phyloP scores from a whole-genome alignment of 1,284 basidiomycete genomes.

The Rhodotorula glutinis region DNA sequence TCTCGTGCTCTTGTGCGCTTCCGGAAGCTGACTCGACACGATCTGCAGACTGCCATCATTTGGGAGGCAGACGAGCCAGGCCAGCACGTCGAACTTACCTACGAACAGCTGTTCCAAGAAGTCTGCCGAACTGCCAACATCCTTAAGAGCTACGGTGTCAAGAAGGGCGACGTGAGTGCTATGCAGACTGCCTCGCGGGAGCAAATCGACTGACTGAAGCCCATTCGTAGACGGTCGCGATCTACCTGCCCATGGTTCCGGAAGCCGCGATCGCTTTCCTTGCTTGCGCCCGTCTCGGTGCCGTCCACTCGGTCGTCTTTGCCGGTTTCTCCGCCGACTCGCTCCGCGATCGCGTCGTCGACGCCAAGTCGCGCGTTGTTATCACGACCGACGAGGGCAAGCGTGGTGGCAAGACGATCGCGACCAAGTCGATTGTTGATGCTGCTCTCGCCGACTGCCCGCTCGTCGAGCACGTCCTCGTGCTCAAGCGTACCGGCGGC shows the following conservation, averaged over 20 bases:
- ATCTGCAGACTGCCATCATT: conserved; percentile 76
- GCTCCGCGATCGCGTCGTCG: conserved; percentile 85
- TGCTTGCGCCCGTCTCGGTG: conserved; percentile 94
- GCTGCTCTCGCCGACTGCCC: conserved; percentile 83
- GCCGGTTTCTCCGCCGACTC: conserved; percentile 98
- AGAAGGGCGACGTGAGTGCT: conserved; percentile 75
- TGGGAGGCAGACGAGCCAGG: conserved; percentile 96
- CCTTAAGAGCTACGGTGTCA: conserved; percentile 82
- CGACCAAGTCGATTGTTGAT: conserved; percentile 94
- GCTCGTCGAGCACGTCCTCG: conserved; percentile 83
- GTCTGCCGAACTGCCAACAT: conserved; percentile 89
- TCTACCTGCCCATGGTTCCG: conserved; percentile 61
- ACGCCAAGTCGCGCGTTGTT: conserved; percentile 84
- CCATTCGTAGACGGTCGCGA: conserved; percentile 60
- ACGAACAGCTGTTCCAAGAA: conserved; percentile 81
- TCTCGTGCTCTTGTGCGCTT: neutral
- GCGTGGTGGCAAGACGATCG: conserved; percentile 90
- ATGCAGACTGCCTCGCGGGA: neutral
- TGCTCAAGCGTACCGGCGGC: conserved; percentile 83
- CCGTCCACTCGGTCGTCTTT: conserved; percentile 97
- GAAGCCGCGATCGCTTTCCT: conserved; percentile 91
- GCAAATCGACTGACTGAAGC: neutral
- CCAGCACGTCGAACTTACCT: conserved; percentile 73
- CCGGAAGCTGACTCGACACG: conserved; percentile 2
- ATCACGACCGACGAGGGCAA: conserved; percentile 95